Base-by-base conservation (phyloP, 2,329 filamentous ascomycete genomes). In the Endoconidiophora polonica region DNA sequence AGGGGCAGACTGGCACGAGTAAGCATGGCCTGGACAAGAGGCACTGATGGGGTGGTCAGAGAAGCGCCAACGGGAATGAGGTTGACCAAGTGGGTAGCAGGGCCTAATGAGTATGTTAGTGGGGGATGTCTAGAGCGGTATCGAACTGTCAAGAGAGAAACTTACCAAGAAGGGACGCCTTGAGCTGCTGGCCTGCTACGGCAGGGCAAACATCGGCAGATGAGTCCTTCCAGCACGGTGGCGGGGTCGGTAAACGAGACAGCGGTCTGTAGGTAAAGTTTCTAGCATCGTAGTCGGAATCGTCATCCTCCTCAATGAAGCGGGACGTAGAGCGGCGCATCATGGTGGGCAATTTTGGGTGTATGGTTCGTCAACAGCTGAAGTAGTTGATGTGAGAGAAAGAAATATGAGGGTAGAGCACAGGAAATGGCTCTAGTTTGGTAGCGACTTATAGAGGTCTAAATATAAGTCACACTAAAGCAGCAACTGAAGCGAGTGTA, bases 211-310 rank as follows among this genome's bases (percentile, higher is more conserved):
- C 52, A 16, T 55, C 57, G 23, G 65, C 65, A 40, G 67, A 67
- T 16, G 67, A 67, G 54, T 59, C 65, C 53, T 63, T 65, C 46
- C 70, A 71, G 42, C 74, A 79, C 9, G 71, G 71, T 42, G 79
- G 79, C 55, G 79, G 79, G 48, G 79, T 83, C 20, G 79, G 79
- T 20, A 83, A 70, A 61, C 78, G 80, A 26, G 78, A 82, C 47
- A 83, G 68, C 7, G 79, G 79, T 44, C 76, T 72, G 62, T 82
- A 83, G 55, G 77, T 79, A 62, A 74, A 76, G 55, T 69, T 68
- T 53, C 70, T 67, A 55, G 66, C 66, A 50, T 72, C 68, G 57
- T 72, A 66, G 54, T 68, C 65, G 41, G 58, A 57, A 49, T 56
- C 56, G 50, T 57, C 57, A 39, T 57, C 39, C 43, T 45, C 23